Base-by-base conservation (phyloP, 2,329 filamentous ascomycete genomes). In the Aspergillus pseudotamarii region DNA sequence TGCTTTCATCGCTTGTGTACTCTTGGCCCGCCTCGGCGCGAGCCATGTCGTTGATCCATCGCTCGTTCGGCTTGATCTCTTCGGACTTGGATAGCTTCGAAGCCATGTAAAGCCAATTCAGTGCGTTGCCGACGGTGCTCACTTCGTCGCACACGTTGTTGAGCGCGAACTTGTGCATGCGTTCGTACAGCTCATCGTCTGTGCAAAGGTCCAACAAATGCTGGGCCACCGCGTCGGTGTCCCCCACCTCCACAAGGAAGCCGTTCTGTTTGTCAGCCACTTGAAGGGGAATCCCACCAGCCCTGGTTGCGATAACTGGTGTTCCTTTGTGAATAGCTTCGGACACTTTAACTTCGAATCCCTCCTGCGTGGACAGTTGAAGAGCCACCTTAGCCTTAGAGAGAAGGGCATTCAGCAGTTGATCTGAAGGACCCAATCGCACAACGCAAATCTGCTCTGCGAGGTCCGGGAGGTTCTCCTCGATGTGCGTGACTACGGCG, bases 301-400 rank as follows among this genome's bases (percentile, higher is more conserved):
- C 88, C 23, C 83, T 82, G 1, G 90, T 92, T 3, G 89, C 91
- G 66, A 95, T 92, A 70, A 93, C 85, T 1, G 92, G 92, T 2
- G 90, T 87, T 16, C 91, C 91, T 51, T 93, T 92, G 73, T 94
- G 91, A 26, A 94, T 82, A 1, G 91, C 91, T 77, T 95, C 92
- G 0, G 90, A 93, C 6, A 95, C 91, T 78, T 95, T 95, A 70
- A 95, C 89, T 77, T 95, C 92, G 70, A 95, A 95, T 0, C 92
- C 91, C 74, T 95, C 92, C 41, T 91, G 86, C 0, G 89, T 93
- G 3, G 91, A 94, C 6, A 95, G 86, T 76, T 95, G 92, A 9
- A 95, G 84, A 0, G 89, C 89, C 9, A 93, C 86, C 61, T 89
- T 86, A 0, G 91, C 88, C 57, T 90, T 89, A 43, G 89, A 88